Evolutionary conservation across 1,139 yeast genomes (phyloP), one percentile per base, ranked within the genome.

Genomic region (Geotrichum histeridarum): DNA sequence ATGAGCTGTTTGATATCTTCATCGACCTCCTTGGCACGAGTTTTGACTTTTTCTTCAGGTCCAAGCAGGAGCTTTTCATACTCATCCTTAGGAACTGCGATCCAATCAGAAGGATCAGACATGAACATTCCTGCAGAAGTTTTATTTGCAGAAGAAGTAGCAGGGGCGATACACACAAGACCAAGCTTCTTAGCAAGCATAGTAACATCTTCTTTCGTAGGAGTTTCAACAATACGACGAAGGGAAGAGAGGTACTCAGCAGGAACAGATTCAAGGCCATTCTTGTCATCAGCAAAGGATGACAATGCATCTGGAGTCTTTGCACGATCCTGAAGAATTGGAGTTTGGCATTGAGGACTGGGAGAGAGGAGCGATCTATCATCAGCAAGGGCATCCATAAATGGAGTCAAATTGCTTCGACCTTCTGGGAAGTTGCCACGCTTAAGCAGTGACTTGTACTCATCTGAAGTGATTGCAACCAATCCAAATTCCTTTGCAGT

Each of bases 11-110:
- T 11, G 31, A 30, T 14, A 27, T 53, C 56, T 54, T 50, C 8
- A 32, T 66, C 67, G 4, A 53, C 46, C 33, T 53, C 55, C 12
- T 48, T 32, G 3, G 50, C 55, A 11, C 44, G 36, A 2, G 35
- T 42, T 32, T 45, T 48, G 5, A 52, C 51, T 30, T 45, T 51
- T 12, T 56, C 59, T 39, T 55, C 55, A 1, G 56, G 53, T 12
- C 56, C 50, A 31, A 54, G 60, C 31, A 52, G 56, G 48, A 72
- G 54, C 2, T 57, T 57, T 8, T 64, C 61, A 30, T 61, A 61
- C 17, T 69, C 71, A 1, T 58, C 62, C 51, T 66, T 63, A 1
- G 83, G 73, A 17, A 84, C 58, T 17, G 80, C 60, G 11, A 76
- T 74, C 57, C 81, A 64, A 49, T 77, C 75, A 52, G 51, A 42